These are phyloP conservation scores for Termitomyces sp. DNA, from an alignment of 768 basidiomycete genomes.

Conservation along the genomic window DNA sequence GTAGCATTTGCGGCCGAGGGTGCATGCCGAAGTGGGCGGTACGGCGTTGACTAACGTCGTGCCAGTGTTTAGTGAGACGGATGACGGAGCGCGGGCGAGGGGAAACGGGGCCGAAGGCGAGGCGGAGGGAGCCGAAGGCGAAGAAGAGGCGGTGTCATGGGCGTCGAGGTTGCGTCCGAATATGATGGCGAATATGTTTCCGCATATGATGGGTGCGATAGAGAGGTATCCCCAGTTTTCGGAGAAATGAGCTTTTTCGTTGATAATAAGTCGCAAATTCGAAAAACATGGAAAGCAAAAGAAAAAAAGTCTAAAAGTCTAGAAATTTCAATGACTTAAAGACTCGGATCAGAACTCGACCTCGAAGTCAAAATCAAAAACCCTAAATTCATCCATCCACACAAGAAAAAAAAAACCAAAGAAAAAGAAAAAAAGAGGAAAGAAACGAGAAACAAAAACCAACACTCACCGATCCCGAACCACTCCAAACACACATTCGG, in stretches of 20 bases:
- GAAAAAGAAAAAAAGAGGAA: neutral
- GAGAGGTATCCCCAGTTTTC: slow-evolving; percentile 85
- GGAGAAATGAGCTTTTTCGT: slow-evolving; percentile 71
- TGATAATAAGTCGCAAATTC: too few species aligned
- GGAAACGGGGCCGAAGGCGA: neutral
- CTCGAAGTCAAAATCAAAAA: too few species aligned
- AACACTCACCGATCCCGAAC: slow-evolving; percentile 75
- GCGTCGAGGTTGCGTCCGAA: slow-evolving; percentile 81
- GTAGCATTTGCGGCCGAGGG: slow-evolving; percentile 56
- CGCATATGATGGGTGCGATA: slow-evolving; percentile 69
- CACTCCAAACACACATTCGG: slow-evolving; percentile 82
- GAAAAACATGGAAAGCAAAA: too few species aligned
- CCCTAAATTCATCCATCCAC: too few species aligned
- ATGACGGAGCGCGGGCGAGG: neutral
- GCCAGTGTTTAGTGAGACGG: too few species aligned
- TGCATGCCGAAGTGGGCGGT: slow-evolving; percentile 26
- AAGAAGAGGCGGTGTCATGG: slow-evolving; percentile 30
- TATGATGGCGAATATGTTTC: slow-evolving; percentile 78
- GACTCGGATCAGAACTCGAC: too few species aligned
- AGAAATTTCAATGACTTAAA: too few species aligned
- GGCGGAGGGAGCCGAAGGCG: neutral
- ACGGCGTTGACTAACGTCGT: slow-evolving; percentile 15
- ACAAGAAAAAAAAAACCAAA: too few species aligned
- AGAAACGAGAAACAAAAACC: neutral
- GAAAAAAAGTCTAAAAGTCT: too few species aligned